phyloP scores from a whole-genome alignment of 345 rosid genomes.

The Acer yangbiense region DNA sequence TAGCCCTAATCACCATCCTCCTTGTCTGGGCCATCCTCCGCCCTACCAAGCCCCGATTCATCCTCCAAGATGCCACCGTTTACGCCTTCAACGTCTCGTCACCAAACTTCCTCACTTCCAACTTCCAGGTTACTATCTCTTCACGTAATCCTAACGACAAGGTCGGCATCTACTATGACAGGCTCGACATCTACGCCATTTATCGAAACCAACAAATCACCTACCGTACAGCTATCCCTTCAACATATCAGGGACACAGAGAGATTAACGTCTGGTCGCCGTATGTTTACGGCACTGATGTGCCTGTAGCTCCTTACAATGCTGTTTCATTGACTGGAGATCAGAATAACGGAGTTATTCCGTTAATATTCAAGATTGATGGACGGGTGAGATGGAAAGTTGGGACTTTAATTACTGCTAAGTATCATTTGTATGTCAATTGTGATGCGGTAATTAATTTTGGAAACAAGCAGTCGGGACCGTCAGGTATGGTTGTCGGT shows the following conservation, averaged over 20 bases:
- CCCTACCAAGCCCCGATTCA: conserved; percentile 77
- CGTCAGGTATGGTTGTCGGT: conserved; percentile 50
- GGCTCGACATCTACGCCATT: conserved; percentile 64
- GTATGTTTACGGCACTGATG: conserved; percentile 54
- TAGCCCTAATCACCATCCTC: conserved; percentile 59
- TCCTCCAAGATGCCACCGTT: conserved; percentile 93
- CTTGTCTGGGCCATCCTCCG: conserved; percentile 85
- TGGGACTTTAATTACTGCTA: conserved; percentile 57
- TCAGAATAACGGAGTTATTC: conserved; percentile 49
- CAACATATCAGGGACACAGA: conserved; percentile 59
- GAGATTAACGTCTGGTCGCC: conserved; percentile 87
- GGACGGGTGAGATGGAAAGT: conserved; percentile 92
- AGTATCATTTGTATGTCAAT: conserved; percentile 60
- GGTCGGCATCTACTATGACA: conserved; percentile 87
- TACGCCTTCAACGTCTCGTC: conserved; percentile 73
- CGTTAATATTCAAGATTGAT: conserved; percentile 60
- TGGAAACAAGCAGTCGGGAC: conserved; percentile 37
- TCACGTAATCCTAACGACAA: conserved; percentile 78
- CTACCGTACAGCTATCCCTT: conserved; percentile 49
- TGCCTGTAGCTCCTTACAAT: conserved; percentile 85
- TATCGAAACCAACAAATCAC: conserved; percentile 85
- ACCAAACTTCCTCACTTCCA: conserved; percentile 74
- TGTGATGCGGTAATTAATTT: conserved; percentile 65
- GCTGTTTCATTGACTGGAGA: conserved; percentile 48
- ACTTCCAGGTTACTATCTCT: conserved; percentile 75